Evolutionary conservation across 306 rosid genomes (phyloP), one percentile per base, ranked within the genome.

Genomic region (Castanea mollissima): DNA sequence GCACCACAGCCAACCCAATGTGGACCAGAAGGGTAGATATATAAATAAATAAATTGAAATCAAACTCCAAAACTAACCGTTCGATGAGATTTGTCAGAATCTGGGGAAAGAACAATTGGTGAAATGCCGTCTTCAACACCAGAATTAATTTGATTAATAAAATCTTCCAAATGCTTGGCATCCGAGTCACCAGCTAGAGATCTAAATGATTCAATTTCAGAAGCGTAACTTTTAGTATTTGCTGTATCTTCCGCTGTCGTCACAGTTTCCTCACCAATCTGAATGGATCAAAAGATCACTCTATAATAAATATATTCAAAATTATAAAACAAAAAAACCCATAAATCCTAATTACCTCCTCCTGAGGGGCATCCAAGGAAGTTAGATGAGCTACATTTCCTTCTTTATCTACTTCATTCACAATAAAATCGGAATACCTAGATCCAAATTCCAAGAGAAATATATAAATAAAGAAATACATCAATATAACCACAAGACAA

Each of bases 351-450:
- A 65, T 44, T 59, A 83, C 90, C 86, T 88, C 90, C 86, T 88
- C 96, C 5, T 56, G 74, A 29, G 92, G 90, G 34, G 91, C 87
- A 52, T 91, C 94, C 72, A 92, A 88, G 27, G 90, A 84, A 63
- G 93, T 86, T 86, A 95, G 74, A 41, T 80, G 92, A 84, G 87
- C 91, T 80, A 92, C 91, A 55, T 89, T 78, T 78, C 91, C 97
- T 52, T 89, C 95, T 2, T 35, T 76, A 75, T 89, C 98, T n/a
- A 95, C 99, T 91, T 95, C 98, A 16, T 95, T 86, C 41, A 95
- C 98, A 59, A 95, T 92, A 80, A 95, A 95, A 82, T 92, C 99
- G 71, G 98, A 90, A 78, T 95, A 95, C 90, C 98, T 94, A 69
- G 1, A 86, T 62, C 79, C 87, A 75, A 75, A 79, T 25, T 85